A percentile compares a stretch with the other conserved stretches of the same genome.
phyloP scores from a whole-genome alignment of 371 early-diverging fungal genomes.

The Chytridium lagenaria region DNA sequence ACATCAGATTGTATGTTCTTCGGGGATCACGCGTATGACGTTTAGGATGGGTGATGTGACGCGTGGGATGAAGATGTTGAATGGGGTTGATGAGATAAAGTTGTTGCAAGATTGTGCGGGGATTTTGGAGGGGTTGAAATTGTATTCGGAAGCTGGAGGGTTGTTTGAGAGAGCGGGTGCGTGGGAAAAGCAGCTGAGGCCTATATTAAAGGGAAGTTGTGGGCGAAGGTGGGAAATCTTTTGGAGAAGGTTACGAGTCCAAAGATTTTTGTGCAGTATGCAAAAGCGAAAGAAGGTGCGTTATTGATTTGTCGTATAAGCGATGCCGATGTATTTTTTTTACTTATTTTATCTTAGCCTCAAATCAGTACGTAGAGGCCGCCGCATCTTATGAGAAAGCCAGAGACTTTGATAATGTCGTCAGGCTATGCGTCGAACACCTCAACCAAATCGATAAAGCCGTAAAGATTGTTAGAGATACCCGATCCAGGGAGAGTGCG shows the following conservation, averaged over 20 bases:
- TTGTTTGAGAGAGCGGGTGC: constrained; percentile 49
- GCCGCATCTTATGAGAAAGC: constrained; percentile 56
- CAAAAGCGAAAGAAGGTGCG: constrained; percentile 52
- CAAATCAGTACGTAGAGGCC: constrained; percentile 52
- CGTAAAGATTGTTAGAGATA: constrained; percentile 54
- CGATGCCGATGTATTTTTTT: not conserved
- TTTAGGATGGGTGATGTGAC: constrained; percentile 56
- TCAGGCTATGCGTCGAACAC: constrained; percentile 51
- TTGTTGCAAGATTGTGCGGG: constrained; percentile 52
- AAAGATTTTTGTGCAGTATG: constrained; percentile 51
- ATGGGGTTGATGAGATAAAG: constrained; percentile 42
- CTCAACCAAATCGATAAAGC: constrained; percentile 55
- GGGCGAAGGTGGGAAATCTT: constrained; percentile 46
- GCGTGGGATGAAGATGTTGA: constrained; percentile 55
- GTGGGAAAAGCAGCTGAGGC: constrained; percentile 58
- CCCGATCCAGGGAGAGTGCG: constrained; percentile 57
- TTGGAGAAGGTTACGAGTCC: constrained; percentile 48
- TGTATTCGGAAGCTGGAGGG: constrained; percentile 51
- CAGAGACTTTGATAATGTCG: constrained; percentile 51
- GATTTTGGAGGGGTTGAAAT: constrained; percentile 53
- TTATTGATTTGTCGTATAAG: too few relatives aligned
- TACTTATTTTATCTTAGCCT: constrained; percentile 3
- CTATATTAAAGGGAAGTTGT: constrained; percentile 57
- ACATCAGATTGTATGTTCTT: constrained; percentile 48
- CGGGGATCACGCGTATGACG: constrained; percentile 54